Evolutionary conservation across 2,329 filamentous ascomycete genomes (phyloP).

Genomic region (Pyrenochaeta sp.): DNA sequence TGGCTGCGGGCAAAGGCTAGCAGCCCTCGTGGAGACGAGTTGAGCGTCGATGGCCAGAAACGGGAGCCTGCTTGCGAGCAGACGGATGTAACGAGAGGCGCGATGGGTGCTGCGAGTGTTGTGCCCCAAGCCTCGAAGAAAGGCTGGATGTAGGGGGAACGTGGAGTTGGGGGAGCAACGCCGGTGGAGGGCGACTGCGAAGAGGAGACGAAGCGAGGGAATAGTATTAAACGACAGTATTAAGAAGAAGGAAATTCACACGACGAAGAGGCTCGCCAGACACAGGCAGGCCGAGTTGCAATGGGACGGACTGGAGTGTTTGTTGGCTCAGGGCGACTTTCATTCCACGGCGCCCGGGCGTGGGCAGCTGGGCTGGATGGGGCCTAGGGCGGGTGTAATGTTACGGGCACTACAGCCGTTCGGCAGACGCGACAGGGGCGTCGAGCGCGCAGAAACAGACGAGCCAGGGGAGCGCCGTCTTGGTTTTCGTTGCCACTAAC

Average conservation of each 20-base stretch:
- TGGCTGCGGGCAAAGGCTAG: slow-evolving; percentile 37
- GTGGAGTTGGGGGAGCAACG: slow-evolving; percentile 10
- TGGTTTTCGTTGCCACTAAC: slow-evolving; percentile 28
- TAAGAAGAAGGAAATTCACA: slow-evolving; percentile 33
- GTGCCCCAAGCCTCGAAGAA: neutral
- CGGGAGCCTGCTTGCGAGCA: slow-evolving; percentile 5
- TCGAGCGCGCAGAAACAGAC: slow-evolving; percentile 15
- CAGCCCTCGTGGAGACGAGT: slow-evolving; percentile 21
- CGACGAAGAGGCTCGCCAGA: slow-evolving; percentile 18
- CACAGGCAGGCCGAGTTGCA: slow-evolving; percentile 15
- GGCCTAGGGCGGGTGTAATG: slow-evolving; percentile 18
- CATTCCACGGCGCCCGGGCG: slow-evolving; percentile 28
- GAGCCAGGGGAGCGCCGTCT: slow-evolving; percentile 22
- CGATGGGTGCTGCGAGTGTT: slow-evolving; percentile 12
- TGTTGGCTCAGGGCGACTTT: slow-evolving; percentile 29
- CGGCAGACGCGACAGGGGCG: slow-evolving; percentile 1
- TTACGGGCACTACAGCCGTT: slow-evolving; percentile 9
- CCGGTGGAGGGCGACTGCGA: neutral
- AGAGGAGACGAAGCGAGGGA: slow-evolving; percentile 23
- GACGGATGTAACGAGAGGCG: slow-evolving; percentile 25
- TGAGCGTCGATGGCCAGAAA: slow-evolving; percentile 14
- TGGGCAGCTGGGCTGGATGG: slow-evolving; percentile 12
- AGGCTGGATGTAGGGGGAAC: slow-evolving; percentile 9
- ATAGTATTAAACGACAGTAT: slow-evolving; percentile 35
- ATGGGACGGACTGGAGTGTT: slow-evolving; percentile 20